Base-by-base conservation (phyloP, 139 green algal species). In the Chlamydomonas sp. region DNA sequence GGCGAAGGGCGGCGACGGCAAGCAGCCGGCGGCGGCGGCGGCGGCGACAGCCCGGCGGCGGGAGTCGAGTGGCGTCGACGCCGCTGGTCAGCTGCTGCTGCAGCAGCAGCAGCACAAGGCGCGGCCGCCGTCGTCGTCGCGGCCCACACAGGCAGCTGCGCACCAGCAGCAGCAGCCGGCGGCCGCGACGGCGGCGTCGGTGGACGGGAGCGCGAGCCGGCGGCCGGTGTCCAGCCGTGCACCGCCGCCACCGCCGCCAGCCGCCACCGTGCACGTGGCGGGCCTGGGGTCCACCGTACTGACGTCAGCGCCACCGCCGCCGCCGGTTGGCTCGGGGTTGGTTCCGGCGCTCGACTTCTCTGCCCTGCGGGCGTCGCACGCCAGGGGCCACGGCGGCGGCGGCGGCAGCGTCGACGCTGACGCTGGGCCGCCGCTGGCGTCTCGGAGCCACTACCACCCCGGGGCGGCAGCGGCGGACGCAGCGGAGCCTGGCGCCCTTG, bases 251-350 rank as follows among this genome's bases (percentile, higher is more conserved):
- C 68, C 68, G 14, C 68, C 68, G 68, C 68, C 68, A 15, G 14
- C 68, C 14, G 15, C 49, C 8, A 18, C 20, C 9, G n/a, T 76
- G 8, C 82, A 73, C 8, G 72, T 87, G 12, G 62, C 61, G 1
- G 83, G 83, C 4, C 73, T 87, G 15, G 83, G 83, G 0, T 76
- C 62, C n/a, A 87, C 83, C 15, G 72, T 87, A 18, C 83, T 87
- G 73, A 87, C 83, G 72, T 87, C 73, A 4, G 73, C 73, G 61
- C 83, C 83, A 73, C 83, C 83, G 83, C 83, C 83, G 73, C 83
- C 71, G 72, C 78, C 78, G 31, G 31, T 49, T 49, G 31, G 31
- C 31, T 57, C 49, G 74, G 14, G 8, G 66, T 20, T 57, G 20
- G 81, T 86, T 2, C 81, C 81, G 10, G 1, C 17, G 5, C 69